Percentiles rank a stretch among this genome's conserved stretches.
These are phyloP conservation scores for Eutrema heterophyllum DNA, from an alignment of 345 rosid species.

Conservation along the genomic window DNA sequence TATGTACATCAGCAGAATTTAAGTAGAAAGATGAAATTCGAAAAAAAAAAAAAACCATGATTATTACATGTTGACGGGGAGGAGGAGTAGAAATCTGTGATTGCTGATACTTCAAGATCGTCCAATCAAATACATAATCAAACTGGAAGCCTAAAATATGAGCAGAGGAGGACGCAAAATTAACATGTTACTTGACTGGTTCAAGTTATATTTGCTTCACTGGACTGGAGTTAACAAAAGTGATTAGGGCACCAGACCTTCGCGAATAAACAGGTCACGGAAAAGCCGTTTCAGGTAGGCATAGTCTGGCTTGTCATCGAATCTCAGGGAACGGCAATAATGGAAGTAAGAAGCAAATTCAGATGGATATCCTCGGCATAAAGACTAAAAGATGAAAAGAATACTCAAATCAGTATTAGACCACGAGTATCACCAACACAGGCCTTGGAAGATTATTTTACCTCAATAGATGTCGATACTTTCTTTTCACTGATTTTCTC, in stretches of 20 bases:
- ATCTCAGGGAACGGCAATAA: constrained; percentile 82
- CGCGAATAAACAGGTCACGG: constrained; percentile 87
- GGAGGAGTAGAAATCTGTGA: constrained; percentile 64
- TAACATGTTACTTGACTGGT: constrained; percentile 4
- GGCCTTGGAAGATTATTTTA: constrained; percentile 19
- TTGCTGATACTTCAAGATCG: constrained; percentile 86
- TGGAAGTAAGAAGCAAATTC: constrained; percentile 92
- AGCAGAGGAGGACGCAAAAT: constrained; percentile 5
- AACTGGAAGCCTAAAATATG: constrained; percentile 68
- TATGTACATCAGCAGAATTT: neutral
- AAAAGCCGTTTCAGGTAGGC: constrained; percentile 84
- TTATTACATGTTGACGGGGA: constrained; percentile 58
- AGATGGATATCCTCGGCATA: constrained; percentile 84
- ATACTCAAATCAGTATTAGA: neutral
- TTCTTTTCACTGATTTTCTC: constrained; percentile 90
- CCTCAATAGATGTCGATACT: constrained; percentile 87
- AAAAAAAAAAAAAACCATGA: neutral
- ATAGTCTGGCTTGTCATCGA: constrained; percentile 90
- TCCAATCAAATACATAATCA: constrained; percentile 93
- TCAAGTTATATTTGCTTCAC: neutral
- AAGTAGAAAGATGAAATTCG: neutral
- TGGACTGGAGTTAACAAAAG: neutral
- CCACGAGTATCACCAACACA: neutral
- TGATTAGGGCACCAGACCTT: constrained; percentile 49
- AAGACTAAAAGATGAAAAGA: constrained; percentile 38